Base-by-base conservation (phyloP, 2,329 filamentous ascomycete genomes). In the Botrytis porri region DNA sequence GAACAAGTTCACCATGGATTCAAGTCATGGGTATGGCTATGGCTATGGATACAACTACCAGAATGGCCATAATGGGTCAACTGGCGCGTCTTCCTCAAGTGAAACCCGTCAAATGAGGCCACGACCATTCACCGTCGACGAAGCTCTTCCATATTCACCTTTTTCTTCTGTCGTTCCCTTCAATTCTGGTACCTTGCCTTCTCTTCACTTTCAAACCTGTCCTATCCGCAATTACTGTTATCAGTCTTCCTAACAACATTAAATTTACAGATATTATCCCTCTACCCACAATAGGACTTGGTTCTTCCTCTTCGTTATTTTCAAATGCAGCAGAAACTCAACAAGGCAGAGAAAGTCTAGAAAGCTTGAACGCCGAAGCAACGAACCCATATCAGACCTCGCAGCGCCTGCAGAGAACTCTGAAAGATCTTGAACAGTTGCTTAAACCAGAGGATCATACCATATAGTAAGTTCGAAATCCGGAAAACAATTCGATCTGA, bases 121-220 rank as follows among this genome's bases (percentile, higher is more conserved):
- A 9, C 76, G 73, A 60, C 77, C 89, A 1, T 89, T 90, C 79
- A 88, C 87, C 5, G 87, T 96, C 20, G 88, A 91, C 73, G 92
- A 96, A 80, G 93, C 93, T 43, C 85, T 96, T 63, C 92, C 92
- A n/a, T 95, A 90, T 82, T 93, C 93, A 69, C 93, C 93, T 37
- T 91, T 95, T 80, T 93, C 91, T 66, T 94, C 92, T 5, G 91
- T 95, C 66, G 87, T 93, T 70, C 93, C 93, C 4, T 93, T 95
- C 81, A 89, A 92, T 81, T 88, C 92, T 77, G 90, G 93, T 94
- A 76, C 61, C 14, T 59, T 29, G 37, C n/a, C 59, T 64, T 57
- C 60, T 25, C 66, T 20, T 41, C 54, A 43, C 51, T 57, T 59
- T 64, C 29, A 43, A 62, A 29, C 59, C 51, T 29, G 18, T 29